Conservation (phyloP, 2,329 filamentous ascomycete species). For the Sclerotinia borealis region DNA sequence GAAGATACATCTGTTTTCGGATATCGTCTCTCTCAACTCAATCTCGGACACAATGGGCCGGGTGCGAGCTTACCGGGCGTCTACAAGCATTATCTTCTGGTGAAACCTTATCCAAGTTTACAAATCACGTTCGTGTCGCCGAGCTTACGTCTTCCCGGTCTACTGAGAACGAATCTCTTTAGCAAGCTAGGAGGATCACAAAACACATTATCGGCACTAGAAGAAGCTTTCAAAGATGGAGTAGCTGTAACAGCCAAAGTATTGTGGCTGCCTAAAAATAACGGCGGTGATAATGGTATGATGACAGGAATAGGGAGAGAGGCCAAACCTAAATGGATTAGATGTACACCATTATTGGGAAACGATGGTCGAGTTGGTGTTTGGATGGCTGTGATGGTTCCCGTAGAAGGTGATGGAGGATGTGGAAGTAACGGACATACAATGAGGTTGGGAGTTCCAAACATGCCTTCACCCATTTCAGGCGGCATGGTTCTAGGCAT, state of each 20-base stretch:
- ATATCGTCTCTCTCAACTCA: background rate
- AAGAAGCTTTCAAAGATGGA: constrained; percentile 55
- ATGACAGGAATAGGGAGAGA: background rate
- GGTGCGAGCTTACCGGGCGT: background rate
- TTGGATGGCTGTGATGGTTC: background rate
- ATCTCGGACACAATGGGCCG: background rate
- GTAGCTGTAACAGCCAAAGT: constrained; percentile 68
- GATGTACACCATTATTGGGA: background rate
- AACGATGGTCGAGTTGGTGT: background rate
- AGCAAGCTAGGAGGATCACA: constrained; percentile 44
- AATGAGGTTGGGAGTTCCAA: background rate
- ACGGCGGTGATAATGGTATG: background rate
- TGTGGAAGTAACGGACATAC: background rate
- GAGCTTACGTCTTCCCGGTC: constrained; percentile 58
- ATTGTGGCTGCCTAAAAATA: constrained; percentile 52
- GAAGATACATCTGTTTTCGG: constrained; percentile 4
- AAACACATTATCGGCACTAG: constrained; percentile 42
- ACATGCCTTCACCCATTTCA: background rate
- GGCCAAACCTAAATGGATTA: background rate
- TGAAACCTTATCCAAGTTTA: constrained; percentile 57
- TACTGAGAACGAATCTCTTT: constrained; percentile 53
- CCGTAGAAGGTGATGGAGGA: background rate
- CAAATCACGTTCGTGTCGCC: constrained; percentile 64
- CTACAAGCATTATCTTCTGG: constrained; percentile 46
- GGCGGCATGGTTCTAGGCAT: background rate